Base-by-base conservation (phyloP, 257 asterid species). In the Rhazya stricta region DNA sequence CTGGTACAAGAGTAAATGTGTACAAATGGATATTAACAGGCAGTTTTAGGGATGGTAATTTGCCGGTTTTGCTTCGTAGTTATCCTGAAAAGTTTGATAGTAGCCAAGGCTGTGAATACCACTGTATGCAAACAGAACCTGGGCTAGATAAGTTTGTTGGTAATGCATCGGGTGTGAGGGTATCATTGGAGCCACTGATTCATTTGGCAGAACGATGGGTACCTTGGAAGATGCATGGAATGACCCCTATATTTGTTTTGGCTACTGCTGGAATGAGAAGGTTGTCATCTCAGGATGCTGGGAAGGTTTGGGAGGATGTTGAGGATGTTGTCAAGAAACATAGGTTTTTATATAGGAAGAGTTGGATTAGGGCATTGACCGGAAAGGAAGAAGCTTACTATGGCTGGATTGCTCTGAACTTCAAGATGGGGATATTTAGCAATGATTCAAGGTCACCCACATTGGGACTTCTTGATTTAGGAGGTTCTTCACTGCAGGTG, bases 201-300 rank as follows among this genome's bases (percentile, higher is more conserved):
- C 84, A 80, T 62, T 86, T 84, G 76, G 96, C 96, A 0, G 87
- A 92, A 69, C 81, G 73, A 78, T 76, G 79, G 90, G 96, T 90
- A 51, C 96, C 96, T 0, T 39, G 62, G 65, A 85, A 83, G 61
- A 87, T 81, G 78, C 90, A 81, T 34, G 58, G 76, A 15, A 23
- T 15, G 8, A 89, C 92, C 18, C 96, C 96, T 79, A 79, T 92
- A 25, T 86, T 90, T 50, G 85, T 92, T 81, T 73, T 92, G 53
- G 96, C 91, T 76, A 92, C 96, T 45, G 96, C 97, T 48, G 96
- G 96, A 56, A 86, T 92, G 97, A 92, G 96, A 83, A 84, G 89
- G 78, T 81, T 92, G 79, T 51, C 27, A 1, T 54, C 74, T 73
- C 77, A 85, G 27, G 87, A 81, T 76, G 89, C 86, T 57, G 66